Evolutionary conservation across 1,284 basidiomycete genomes (phyloP).

Genomic region (Ustilago cynodontis): DNA sequence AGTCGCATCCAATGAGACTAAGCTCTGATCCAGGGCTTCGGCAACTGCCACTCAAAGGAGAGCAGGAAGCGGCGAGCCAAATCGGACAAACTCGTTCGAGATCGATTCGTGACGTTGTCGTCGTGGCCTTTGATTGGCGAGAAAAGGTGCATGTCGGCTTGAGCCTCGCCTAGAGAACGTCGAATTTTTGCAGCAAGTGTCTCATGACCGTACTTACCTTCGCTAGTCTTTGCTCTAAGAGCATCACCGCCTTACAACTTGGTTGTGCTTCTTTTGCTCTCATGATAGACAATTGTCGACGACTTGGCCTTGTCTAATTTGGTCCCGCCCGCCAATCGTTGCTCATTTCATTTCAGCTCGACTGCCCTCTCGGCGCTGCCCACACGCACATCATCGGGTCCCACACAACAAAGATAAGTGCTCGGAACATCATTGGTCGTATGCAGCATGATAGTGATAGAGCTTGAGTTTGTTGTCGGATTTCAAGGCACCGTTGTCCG

Average conservation of each 20-base stretch:
- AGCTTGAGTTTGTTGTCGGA: slow-evolving; percentile 17
- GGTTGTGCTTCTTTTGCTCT: no score
- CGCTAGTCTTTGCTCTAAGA: not conserved
- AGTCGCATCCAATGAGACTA: no score
- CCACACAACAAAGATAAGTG: slow-evolving; percentile 29
- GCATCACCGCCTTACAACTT: not conserved
- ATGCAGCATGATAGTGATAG: not conserved
- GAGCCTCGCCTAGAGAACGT: slow-evolving; percentile 6
- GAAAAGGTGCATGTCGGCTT: not conserved
- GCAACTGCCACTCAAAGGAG: not conserved
- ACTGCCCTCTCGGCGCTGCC: no score
- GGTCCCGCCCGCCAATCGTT: not conserved
- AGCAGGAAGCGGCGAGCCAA: slow-evolving; percentile 1
- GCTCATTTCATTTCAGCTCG: no score
- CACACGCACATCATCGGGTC: no score
- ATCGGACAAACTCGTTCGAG: not conserved
- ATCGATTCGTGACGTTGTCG: not conserved
- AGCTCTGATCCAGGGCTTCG: no score
- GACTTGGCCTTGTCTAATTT: not conserved
- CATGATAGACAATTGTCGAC: no score
- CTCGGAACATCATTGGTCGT: slow-evolving; percentile 19
- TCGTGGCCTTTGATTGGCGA: slow-evolving; percentile 10
- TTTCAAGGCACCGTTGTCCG: not conserved
- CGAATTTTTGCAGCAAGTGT: slow-evolving; percentile 7
- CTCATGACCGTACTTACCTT: slow-evolving; percentile 11